A percentile compares a stretch with the other conserved stretches of the same genome.
These are phyloP conservation scores for Grammothele lineata DNA, from an alignment of 768 basidiomycete genomes.

Conservation along the genomic window DNA sequence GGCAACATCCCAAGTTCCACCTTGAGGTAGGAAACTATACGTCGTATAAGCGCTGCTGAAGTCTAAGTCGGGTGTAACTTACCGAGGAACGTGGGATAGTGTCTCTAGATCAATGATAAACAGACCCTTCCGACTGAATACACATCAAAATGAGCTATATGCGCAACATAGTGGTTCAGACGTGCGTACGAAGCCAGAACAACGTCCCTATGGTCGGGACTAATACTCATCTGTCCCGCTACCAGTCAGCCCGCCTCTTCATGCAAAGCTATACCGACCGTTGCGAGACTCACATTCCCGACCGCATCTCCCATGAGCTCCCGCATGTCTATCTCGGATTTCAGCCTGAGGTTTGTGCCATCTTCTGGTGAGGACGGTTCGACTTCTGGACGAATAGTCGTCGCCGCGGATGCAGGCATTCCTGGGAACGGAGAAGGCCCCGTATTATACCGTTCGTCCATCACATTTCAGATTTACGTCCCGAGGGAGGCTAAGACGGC, in stretches of 20 bases:
- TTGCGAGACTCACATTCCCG: slow-evolving; percentile 73
- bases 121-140: slow-evolving; percentile 75
- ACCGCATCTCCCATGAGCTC: slow-evolving; percentile 76
- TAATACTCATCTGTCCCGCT: slow-evolving; percentile 86
- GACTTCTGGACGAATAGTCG: slow-evolving; percentile 11
- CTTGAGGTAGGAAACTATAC: slow-evolving; percentile 78
- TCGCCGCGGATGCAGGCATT: slow-evolving; percentile 11
- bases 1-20: slow-evolving; percentile 93
- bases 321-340: slow-evolving; percentile 76
- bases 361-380: slow-evolving; percentile 41
- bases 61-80: slow-evolving; percentile 1
- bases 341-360: slow-evolving; percentile 52
- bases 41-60: background rate
- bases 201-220: slow-evolving; percentile 82
- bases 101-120: slow-evolving; percentile 94
- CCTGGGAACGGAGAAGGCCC: slow-evolving; percentile 7
- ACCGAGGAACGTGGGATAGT: slow-evolving; percentile 78
- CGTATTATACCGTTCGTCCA: slow-evolving; percentile 11
- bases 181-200: slow-evolving; percentile 78
- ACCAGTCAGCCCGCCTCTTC: background rate
- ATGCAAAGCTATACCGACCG: no score
- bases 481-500: background rate
- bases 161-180: background rate
- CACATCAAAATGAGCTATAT: no score
- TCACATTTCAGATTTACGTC: slow-evolving; percentile 12